Percentiles rank a stretch among this genome's conserved stretches.
phyloP scores from a whole-genome alignment of 768 basidiomycete species.

The Boletus bicolor region DNA sequence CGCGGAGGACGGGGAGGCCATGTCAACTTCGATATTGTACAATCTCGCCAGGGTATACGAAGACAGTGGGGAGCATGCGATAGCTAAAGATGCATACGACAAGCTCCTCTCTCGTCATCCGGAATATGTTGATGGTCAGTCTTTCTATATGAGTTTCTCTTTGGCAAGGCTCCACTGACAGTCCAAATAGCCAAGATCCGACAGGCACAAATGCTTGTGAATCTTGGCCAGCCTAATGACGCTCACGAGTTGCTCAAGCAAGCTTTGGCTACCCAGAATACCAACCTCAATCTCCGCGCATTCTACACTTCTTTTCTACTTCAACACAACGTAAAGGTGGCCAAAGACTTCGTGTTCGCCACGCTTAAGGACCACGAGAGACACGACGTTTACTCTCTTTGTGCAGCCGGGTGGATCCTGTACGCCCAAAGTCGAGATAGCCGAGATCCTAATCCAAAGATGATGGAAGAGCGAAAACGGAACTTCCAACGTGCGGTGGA shows the following conservation, averaged over 20 bases:
- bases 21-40: constrained; percentile 82
- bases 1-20: constrained; percentile 54
- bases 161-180: constrained; percentile 6
- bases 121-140: constrained; percentile 92
- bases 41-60: constrained; percentile 93
- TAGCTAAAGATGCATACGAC: constrained; percentile 83
- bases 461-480: constrained; percentile 60
- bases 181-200: constrained; percentile 78
- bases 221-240: constrained; percentile 67
- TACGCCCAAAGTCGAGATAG: constrained; percentile 86
- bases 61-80: constrained; percentile 65
- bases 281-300: constrained; percentile 84
- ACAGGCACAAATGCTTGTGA: constrained; percentile 75
- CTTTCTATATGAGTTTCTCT: background rate
- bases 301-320: constrained; percentile 93
- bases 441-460: constrained; percentile 56
- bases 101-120: constrained; percentile 88
- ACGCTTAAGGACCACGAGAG: constrained; percentile 85
- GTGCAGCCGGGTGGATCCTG: constrained; percentile 82
- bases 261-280: constrained; percentile 71
- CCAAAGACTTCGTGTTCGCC: constrained; percentile 86
- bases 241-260: constrained; percentile 91
- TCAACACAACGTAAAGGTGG: constrained; percentile 66
- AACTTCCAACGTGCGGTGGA: constrained; percentile 83
- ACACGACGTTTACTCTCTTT: constrained; percentile 88